These are phyloP conservation scores for Peniophora sp. DNA, from an alignment of 1,284 basidiomycete species.

Conservation along the genomic window DNA sequence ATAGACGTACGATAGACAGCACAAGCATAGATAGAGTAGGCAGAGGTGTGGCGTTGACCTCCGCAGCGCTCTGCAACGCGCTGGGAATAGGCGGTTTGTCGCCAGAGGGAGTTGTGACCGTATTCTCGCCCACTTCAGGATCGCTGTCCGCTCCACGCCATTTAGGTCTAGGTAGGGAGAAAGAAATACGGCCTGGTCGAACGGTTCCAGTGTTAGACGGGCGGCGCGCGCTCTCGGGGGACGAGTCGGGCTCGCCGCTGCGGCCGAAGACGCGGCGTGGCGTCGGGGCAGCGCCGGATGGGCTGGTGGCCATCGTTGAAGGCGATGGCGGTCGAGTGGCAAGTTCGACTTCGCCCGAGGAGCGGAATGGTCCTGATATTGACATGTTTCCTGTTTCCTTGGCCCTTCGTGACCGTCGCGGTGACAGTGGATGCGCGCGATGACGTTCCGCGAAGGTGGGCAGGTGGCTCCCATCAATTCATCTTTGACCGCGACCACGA, in stretches of 20 bases:
- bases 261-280: not conserved
- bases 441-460: too few species aligned
- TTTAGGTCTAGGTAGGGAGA: not conserved
- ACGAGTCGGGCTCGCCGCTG: not conserved
- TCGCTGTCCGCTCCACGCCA: not conserved
- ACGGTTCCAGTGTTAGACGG: too few species aligned
- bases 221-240: not conserved
- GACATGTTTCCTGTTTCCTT: too few species aligned
- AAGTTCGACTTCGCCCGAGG: too few species aligned
- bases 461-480: too few species aligned
- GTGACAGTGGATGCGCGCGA: too few species aligned
- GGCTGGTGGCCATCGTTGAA: not conserved
- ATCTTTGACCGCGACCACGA: too few species aligned
- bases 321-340: not conserved
- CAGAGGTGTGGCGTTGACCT: constrained; percentile 69
- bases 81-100: constrained; percentile 69
- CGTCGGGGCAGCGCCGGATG: not conserved
- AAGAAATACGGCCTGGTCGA: not conserved
- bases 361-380: too few species aligned
- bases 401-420: too few species aligned
- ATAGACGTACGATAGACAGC: constrained; percentile 66
- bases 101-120: not conserved
- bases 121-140: not conserved
- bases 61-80: constrained; percentile 55
- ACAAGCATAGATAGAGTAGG: constrained; percentile 88